Base-by-base conservation (phyloP, 805 yeast species). In the Candida manassasensis region DNA sequence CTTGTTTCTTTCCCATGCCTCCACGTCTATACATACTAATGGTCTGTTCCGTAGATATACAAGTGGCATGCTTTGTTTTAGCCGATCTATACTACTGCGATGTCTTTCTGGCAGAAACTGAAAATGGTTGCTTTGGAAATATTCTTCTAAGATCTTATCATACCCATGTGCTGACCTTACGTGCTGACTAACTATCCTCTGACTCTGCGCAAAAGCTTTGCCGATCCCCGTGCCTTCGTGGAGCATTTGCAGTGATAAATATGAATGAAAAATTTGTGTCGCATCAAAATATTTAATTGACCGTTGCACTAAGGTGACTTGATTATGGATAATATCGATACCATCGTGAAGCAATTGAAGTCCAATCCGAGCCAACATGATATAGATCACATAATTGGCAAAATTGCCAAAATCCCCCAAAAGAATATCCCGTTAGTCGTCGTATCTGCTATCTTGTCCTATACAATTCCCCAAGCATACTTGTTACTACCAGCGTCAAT, bases 1-100 rank as follows among this genome's bases (percentile, higher is more conserved):
- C 7, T 53, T 57, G 44, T 66, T 54, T 25, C 51, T 47, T 44
- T 78, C 84, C 54, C 52, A 75, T 0, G 82, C 81, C 50, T 79
- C 85, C 3, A 75, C 60, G 49, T 79, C 84, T 27, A 79, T 56
- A 6, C 73, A 59, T 16, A 78, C 56, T 18, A 72, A 55, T 2
- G 70, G 63, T 3, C 59, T 35, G 18, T 47, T 42, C 25, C 59
- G 35, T 7, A 40, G 31, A 27, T 50, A 57, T 6, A 57, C 55
- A 8, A 40, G 19, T 12, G 43, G 38, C 52, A 60, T 52, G 16
- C 44, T 38, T 2, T 32, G 9, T 34, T 37, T 38, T 7, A 57
- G 35, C 6, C 16, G 17, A 9, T 13, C 28, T 9, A 49, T 4
- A 9, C 42, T 36, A n/a, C 27, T 25, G 5, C 38, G 38, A 13